These are phyloP conservation scores for Colletotrichum sp. DNA, from an alignment of 2,329 filamentous ascomycete species.

Conservation along the genomic window DNA sequence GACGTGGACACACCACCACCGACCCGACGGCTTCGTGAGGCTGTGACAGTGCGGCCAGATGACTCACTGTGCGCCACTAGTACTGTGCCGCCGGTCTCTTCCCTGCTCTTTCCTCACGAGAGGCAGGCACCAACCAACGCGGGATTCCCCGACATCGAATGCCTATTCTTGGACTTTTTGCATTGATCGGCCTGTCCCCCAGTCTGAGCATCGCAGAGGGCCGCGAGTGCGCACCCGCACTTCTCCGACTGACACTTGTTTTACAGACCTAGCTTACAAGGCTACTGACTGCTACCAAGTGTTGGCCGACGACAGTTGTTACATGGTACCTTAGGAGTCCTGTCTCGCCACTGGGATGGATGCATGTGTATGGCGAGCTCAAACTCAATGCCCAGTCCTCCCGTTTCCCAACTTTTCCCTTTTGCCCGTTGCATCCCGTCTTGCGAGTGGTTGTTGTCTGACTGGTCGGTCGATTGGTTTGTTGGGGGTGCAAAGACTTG, in stretches of 20 bases:
- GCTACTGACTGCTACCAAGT: background rate
- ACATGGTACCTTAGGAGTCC: background rate
- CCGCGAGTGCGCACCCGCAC: background rate
- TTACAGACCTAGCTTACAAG: background rate
- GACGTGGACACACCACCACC: conserved; percentile 12
- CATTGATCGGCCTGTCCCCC: conserved; percentile 10
- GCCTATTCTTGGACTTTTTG: conserved; percentile 13
- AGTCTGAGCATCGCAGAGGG: background rate
- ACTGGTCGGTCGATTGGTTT: background rate
- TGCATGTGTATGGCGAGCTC: background rate
- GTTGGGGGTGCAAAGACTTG: background rate
- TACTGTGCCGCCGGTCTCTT: background rate
- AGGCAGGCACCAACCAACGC: background rate
- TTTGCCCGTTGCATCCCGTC: background rate
- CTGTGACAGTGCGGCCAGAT: background rate
- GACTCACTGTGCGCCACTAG: background rate
- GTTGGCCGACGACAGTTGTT: background rate
- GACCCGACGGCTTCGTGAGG: background rate
- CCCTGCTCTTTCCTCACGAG: background rate
- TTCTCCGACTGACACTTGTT: background rate
- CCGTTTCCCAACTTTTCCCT: background rate
- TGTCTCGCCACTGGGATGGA: background rate
- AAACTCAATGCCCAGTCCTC: background rate
- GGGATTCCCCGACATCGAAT: conserved; percentile 11
- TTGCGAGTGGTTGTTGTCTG: background rate